phyloP scores from a whole-genome alignment of 176 grass and related monocot genomes.

The Triticum turgidum region DNA sequence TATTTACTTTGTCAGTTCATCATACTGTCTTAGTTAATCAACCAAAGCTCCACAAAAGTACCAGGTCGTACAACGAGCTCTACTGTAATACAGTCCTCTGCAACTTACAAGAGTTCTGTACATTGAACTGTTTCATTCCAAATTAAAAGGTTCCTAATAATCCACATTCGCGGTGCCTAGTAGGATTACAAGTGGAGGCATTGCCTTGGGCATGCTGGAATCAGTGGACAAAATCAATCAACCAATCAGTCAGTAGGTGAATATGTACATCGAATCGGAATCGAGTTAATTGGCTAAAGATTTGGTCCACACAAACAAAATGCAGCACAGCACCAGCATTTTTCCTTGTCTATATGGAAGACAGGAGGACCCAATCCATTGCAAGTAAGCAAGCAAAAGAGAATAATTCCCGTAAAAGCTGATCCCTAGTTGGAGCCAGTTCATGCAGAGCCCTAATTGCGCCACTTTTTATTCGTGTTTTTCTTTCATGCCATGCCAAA shows the following conservation, averaged over 20 bases:
- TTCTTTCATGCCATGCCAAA: conserved; percentile 29
- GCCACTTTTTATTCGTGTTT: background rate
- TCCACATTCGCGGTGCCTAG: background rate
- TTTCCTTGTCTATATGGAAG: conserved; percentile 22
- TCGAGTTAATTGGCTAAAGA: conserved; percentile 23
- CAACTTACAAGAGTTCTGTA: background rate
- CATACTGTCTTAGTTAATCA: background rate
- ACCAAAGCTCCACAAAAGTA: background rate
- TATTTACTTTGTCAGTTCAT: background rate
- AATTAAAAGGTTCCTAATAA: background rate
- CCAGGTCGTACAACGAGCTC: background rate
- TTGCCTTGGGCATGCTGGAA: no score
- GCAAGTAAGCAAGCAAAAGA: conserved; percentile 21
- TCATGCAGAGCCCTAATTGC: conserved; percentile 26
- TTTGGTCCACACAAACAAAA: conserved; percentile 29
- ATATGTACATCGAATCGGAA: conserved; percentile 7
- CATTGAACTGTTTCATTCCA: background rate
- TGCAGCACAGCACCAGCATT: background rate
- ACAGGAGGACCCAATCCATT: conserved; percentile 12
- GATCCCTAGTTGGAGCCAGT: conserved; percentile 47
- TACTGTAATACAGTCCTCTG: background rate
- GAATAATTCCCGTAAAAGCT: conserved; percentile 4
- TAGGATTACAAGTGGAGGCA: background rate
- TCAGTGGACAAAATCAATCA: no score
- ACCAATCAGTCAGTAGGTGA: background rate